Evolutionary conservation across 2,329 filamentous ascomycete species (phyloP), one percentile per base, ranked within the genome.

Genomic region (Didymella glomerata): DNA sequence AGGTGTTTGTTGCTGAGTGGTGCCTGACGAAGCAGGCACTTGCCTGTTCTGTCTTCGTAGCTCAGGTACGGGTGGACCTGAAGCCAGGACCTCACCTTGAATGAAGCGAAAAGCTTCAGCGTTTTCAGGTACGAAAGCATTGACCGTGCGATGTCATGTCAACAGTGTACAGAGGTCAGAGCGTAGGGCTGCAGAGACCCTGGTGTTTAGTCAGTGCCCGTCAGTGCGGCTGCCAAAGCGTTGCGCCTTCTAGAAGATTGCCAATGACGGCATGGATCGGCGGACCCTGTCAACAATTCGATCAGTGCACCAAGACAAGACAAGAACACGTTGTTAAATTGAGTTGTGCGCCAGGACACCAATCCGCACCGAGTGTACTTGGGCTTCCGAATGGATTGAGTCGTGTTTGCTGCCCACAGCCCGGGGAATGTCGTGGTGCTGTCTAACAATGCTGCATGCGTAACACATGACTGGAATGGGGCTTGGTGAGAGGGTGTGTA

Each of bases 201-300:
- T 49, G 48, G 55, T 49, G 51, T 48, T 60, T 56, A 42, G 54
- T 64, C 52, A 53, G 61, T 60, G 60, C 48, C 44, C 25, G 48
- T 57, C 48, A 52, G 34, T 54, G 56, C 44, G 48, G 41, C 36
- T 42, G 38, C 51, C 53, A 34, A 48, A 62, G 48, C 11, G 47
- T 44, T 57, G 54, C 51, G 60, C 44, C 53, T 64, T 65, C 57
- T 53, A 45, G 64, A 61, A 63, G 46, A 59, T 46, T 66, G 45
- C 63, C 54, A n/a, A 41, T 52, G 34, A 54, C 24, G 49, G 60
- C 28, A 59, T 58, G 22, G 47, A 54, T 49, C 36, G 57, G 44
- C 44, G 24, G 41, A 41, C 41, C 25, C 45, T 38, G 32, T 34
- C 40, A 38, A 32, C 25, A 42, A 7, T 44, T 27, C 14, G 22